A percentile compares a stretch with the other conserved stretches of the same genome.
phyloP scores from a whole-genome alignment of 192 early-diverging fungal genomes.

The Backusella liffmaniae region DNA sequence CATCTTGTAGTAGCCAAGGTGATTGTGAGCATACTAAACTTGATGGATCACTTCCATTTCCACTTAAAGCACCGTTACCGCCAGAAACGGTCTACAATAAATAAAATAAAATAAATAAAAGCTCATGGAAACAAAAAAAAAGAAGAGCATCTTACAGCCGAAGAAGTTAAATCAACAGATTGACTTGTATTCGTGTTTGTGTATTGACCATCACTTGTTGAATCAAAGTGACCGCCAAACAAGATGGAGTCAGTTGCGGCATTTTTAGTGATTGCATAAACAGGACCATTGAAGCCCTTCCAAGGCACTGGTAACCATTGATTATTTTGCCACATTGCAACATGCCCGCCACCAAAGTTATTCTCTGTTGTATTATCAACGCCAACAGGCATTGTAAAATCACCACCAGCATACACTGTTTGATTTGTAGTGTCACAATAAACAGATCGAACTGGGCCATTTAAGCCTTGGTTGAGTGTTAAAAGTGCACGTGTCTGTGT shows the following conservation, averaged over 20 bases:
- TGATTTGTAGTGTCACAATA: constrained; percentile 31
- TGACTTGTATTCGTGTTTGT: constrained; percentile 44
- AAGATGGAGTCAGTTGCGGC: constrained; percentile 48
- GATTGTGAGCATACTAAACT: constrained; percentile 37
- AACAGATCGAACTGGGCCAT: constrained; percentile 32
- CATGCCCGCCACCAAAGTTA: constrained; percentile 12
- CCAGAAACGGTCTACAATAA: constrained; percentile 34
- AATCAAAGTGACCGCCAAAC: constrained; percentile 68
- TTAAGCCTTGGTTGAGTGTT: constrained; percentile 27
- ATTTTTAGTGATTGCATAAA: constrained; percentile 55
- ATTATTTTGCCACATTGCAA: constrained; percentile 24
- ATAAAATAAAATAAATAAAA: background rate
- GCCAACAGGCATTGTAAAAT: constrained; percentile 26
- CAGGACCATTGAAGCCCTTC: constrained; percentile 67
- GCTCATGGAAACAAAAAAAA: background rate
- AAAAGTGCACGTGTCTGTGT: constrained; percentile 10
- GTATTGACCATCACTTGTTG: constrained; percentile 63
- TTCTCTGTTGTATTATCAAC: constrained; percentile 4
- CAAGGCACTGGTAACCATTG: constrained; percentile 61
- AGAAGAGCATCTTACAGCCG: constrained; percentile 21
- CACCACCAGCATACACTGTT: constrained; percentile 26
- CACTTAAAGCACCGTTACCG: constrained; percentile 48
- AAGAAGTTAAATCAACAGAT: constrained; percentile 46
- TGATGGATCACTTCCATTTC: constrained; percentile 40
- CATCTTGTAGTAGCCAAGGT: constrained; percentile 71